Percentiles rank a stretch among this genome's conserved stretches.
These are phyloP conservation scores for Craspedostauros australis DNA, from an alignment of 108 stramenopile species.

Conservation along the genomic window DNA sequence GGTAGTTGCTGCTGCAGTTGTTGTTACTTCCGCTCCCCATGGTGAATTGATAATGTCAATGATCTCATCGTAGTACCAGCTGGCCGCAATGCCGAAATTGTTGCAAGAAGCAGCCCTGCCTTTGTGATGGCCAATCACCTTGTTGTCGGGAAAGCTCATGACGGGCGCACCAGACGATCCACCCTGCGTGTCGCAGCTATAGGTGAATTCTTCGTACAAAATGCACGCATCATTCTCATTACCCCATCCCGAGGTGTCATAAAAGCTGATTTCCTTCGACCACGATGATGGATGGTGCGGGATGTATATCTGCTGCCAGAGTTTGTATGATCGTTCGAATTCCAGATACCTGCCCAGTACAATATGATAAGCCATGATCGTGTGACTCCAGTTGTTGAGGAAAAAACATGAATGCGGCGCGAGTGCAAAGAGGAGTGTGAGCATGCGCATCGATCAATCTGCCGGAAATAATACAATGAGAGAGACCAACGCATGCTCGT, in stretches of 20 bases:
- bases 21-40: too few species aligned
- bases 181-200: slow-evolving; percentile 9
- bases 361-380: too few species aligned
- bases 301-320: slow-evolving; percentile 6
- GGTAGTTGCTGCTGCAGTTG: too few species aligned
- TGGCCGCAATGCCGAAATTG: not conserved
- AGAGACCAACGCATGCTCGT: too few species aligned
- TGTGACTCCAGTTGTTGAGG: too few species aligned
- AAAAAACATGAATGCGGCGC: too few species aligned
- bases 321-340: not conserved
- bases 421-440: too few species aligned
- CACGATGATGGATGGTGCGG: slow-evolving; percentile 4
- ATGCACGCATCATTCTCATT: not conserved
- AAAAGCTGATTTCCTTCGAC: not conserved
- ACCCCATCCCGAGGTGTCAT: not conserved
- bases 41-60: not conserved
- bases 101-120: not conserved
- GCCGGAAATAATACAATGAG: too few species aligned
- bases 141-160: not conserved
- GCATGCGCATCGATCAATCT: too few species aligned
- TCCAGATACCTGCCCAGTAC: slow-evolving; percentile 11
- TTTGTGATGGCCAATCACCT: slow-evolving; percentile 5
- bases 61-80: not conserved
- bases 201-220: not conserved
- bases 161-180: slow-evolving; percentile 10